Evolutionary conservation across 192 early-diverging fungal genomes (phyloP), one percentile per base, ranked within the genome.

Genomic region (Rhizoclosmatium globosum): DNA sequence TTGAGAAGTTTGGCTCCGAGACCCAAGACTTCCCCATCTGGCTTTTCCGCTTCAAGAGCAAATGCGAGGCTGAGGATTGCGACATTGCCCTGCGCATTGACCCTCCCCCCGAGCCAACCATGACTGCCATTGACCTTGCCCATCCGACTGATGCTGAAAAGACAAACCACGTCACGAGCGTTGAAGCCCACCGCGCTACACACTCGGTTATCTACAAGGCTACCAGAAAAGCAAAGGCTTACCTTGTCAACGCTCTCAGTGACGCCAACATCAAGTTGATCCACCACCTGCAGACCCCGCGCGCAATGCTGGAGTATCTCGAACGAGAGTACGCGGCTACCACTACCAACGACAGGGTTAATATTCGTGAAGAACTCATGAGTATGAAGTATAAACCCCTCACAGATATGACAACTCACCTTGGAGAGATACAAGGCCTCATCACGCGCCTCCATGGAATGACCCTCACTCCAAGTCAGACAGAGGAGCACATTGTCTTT

Each of bases 401-500:
- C n/a, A 50, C 48, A 4, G 48, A 50, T 21, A 64, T 64, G 7
- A 21, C 61, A 4, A 21, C 61, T 64, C 61, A 64, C 21, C 39
- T 64, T 21, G 61, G 61, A 38, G 61, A 4, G n/a, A 64, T 64
- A 4, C 48, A 50, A 50, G 15, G 61, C 7, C n/a, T 11, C 61
- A 4, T 11, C 7, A 64, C 4, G 4, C 61, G 39, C 21, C 39
- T 64, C 21, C 61, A 64, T 64, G 39, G 61, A 7, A n/a, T 64
- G 4, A 64, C 61, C 7, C 4, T n/a, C n/a, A n/a, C 61, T 41
- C 39, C 61, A 4, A 64, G 7, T 41, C 61, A 64, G 21, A 21
- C 21, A 11, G 61, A 64, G 4, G 61, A 64, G 21, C 61, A 64
- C 61, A 64, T 64, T 21, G n/a, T 64, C 61, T 11, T n/a, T 4